Conservation (phyloP, 371 early-diverging fungal species). For the Nematocida ausubeli region DNA sequence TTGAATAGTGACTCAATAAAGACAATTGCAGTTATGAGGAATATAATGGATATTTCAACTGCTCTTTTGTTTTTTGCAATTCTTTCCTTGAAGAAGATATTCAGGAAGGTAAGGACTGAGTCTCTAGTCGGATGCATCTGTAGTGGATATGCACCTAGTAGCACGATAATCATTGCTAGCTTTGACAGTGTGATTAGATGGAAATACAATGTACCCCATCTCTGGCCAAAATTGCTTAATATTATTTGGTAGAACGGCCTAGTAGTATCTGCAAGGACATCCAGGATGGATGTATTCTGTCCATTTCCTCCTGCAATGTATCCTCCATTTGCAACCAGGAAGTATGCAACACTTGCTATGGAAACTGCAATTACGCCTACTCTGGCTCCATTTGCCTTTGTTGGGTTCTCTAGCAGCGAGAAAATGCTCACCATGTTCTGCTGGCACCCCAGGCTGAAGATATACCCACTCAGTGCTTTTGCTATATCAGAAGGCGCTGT, state of each 20-base stretch:
- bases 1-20: slow-evolving; percentile 9
- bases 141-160: slow-evolving; percentile 37
- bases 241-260: slow-evolving; percentile 31
- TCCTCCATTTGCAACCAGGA: slow-evolving; percentile 60
- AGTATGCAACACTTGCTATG: slow-evolving; percentile 54
- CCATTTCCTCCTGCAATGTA: slow-evolving; percentile 52
- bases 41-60: slow-evolving; percentile 12
- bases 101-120: slow-evolving; percentile 35
- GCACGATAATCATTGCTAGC: slow-evolving; percentile 45
- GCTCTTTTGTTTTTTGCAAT: neutral
- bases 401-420: slow-evolving; percentile 44
- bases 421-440: slow-evolving; percentile 62
- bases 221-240: slow-evolving; percentile 4
- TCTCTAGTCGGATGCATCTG: slow-evolving; percentile 54
- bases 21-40: neutral
- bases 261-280: slow-evolving; percentile 34
- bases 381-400: slow-evolving; percentile 45
- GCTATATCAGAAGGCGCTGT: neutral
- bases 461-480: slow-evolving; percentile 37
- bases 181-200: slow-evolving; percentile 28
- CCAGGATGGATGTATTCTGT: slow-evolving; percentile 42
- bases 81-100: neutral
- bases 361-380: slow-evolving; percentile 40
- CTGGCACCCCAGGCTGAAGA: slow-evolving; percentile 64
- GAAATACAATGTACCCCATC: slow-evolving; percentile 11